Base-by-base conservation (phyloP, 2,329 filamentous ascomycete genomes). In the Fusarium tanahbumbuense region DNA sequence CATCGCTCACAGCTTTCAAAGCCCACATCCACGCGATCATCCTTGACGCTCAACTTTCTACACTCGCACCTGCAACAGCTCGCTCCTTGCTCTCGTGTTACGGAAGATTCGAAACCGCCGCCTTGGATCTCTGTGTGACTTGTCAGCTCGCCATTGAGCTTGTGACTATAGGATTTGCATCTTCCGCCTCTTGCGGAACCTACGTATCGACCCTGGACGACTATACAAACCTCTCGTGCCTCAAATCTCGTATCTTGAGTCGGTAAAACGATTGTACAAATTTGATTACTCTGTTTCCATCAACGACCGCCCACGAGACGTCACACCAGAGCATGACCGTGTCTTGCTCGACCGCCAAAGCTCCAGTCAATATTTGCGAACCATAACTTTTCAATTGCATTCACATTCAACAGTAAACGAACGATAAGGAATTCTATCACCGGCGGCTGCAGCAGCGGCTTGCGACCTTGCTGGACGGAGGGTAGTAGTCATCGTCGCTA, bases 1-100 rank as follows among this genome's bases (percentile, higher is more conserved):
- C 72, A 73, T 75, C 59, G 66, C 73, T 75, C 60, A 75, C 62
- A 59, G 34, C 62, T 62, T 48, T 48, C 52, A 68, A 65, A 68
- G 64, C 42, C 58, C 53, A 55, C 64, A 60, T 58, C 59, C 66
- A 68, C 65, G 56, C 68, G 66, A 75, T 63, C 64, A 66, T 48
- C 62, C 64, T 63, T 73, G 55, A 66, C 71, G 49, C 55, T 61
- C 64, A 61, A 63, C 59, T 59, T 59, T 59, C 50, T 58, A 59
- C 73, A 50, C 56, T 56, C 57, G 68, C 67, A 72, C 64, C 54
- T 54, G 49, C 61, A 64, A 50, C 65, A 70, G 66, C 60, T 60
- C 61, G 48, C 49, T 57, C 69, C 54, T 68, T 67, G 56, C 47
- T 60, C 53, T 49, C 66, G 73, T 75, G 64, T 65, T 66, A 74